Evolutionary conservation across 1,284 basidiomycete species (phyloP), one percentile per base, ranked within the genome.

Genomic region (Moesziomyces antarcticus): DNA sequence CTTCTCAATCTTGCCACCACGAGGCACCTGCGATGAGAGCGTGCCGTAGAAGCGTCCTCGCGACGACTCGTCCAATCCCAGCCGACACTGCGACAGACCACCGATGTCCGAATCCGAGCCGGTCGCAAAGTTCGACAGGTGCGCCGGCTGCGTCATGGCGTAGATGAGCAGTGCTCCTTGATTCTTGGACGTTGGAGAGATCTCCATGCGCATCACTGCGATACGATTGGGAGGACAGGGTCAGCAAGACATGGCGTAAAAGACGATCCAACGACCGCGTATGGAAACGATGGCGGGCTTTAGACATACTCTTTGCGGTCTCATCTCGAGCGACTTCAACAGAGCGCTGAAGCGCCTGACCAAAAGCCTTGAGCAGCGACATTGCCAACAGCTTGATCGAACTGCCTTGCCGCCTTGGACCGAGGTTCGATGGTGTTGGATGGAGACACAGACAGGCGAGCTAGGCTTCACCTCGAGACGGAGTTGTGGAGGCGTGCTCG

Each of bases 31-130:
- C 10, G 85, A 81, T 22, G 74, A 78, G 18, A 85, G 56, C 7
- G 82, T 83, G 11, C 84, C 84, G 57, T 76, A 84, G 61, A 85
- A 85, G 50, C 84, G 77, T 6, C 77, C 83, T 16, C 58, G 58
- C 8, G 60, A 61, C 24, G 76, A 41, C 54, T 76, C 73, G 55
- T 79, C 80, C 13, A 76, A 57, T 0, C 47, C 73, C 25, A 84
- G 62, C 3, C 71, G 49, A 57, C 76, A 76, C 83, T 90, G 90
- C 4, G 92, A 93, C n/a, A 88, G 88, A 1, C 94, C 94, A 1
- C 93, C 93, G 52, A 94, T 90, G 84, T 95, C 93, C 3, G 87
- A 87, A 84, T 95, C 93, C 77, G 90, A 92, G 3, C 93, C 93
- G 0, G 88, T 89, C 0, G 89, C 91, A 68, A 90, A 90, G 46